Evolutionary conservation across 768 basidiomycete genomes (phyloP).

Genomic region (Butyriboletus loyo): DNA sequence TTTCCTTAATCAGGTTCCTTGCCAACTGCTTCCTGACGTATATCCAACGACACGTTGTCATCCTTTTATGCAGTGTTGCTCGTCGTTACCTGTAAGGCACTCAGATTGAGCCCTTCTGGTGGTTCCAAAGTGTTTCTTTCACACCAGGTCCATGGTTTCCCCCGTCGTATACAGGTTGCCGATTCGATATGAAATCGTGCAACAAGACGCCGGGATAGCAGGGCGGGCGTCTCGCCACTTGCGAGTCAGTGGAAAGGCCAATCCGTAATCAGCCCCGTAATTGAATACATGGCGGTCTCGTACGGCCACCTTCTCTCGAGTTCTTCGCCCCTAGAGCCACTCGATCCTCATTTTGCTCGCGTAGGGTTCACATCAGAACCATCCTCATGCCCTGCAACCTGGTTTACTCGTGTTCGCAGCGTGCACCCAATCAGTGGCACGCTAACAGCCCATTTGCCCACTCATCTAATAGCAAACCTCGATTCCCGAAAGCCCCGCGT

Average conservation of each 20-base stretch:
- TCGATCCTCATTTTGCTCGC: slow-evolving; percentile 37
- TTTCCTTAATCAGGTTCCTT: slow-evolving; percentile 1
- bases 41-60: slow-evolving; percentile 18
- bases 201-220: slow-evolving; percentile 9
- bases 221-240: slow-evolving; percentile 7
- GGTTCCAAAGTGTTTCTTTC: slow-evolving; percentile 8
- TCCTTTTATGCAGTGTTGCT: background rate
- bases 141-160: slow-evolving; percentile 1
- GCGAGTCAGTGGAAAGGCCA: background rate
- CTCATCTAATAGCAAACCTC: slow-evolving; percentile 25
- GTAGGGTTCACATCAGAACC: slow-evolving; percentile 34
- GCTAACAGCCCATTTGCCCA: slow-evolving; percentile 25
- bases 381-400: slow-evolving; percentile 37
- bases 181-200: slow-evolving; percentile 4
- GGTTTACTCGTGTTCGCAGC: slow-evolving; percentile 36
- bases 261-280: slow-evolving; percentile 8
- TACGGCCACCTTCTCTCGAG: slow-evolving; percentile 17
- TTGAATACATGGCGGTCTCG: slow-evolving; percentile 19
- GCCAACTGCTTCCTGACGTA: slow-evolving; percentile 22
- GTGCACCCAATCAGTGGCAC: slow-evolving; percentile 26
- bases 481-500: slow-evolving; percentile 27
- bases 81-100: background rate
- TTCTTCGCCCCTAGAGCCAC: slow-evolving; percentile 34
- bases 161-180: slow-evolving; percentile 3
- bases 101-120: background rate